Evolutionary conservation across 371 early-diverging fungal genomes (phyloP), one percentile per base, ranked within the genome.

Genomic region (Actinomortierella wolfii): DNA sequence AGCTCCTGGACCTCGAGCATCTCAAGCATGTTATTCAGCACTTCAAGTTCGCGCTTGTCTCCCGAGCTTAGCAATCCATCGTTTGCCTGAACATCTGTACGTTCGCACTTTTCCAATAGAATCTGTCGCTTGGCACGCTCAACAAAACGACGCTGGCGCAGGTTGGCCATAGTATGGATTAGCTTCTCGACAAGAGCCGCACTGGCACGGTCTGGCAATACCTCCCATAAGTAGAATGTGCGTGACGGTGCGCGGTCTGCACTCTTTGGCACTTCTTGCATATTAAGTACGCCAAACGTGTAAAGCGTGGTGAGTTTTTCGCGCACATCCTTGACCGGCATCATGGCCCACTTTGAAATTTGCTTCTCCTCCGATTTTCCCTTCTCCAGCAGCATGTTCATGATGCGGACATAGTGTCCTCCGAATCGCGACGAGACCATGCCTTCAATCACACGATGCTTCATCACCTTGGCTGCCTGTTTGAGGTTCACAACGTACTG

Each of bases 191-290:
- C 55, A 18, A 95, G 70, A 3, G 83, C 71, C 26, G 83, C 80
- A 45, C 84, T 83, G 51, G 88, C 85, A 51, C 84, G 80, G 9
- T 86, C 81, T 14, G 90, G 59, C 29, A 89, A 82, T 1, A 93
- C 89, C 61, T 85, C 89, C 88, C 91, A 94, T 25, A 97, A 81
- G 61, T 91, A 94, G 66, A 89, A 86, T 21, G 93, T 94, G 62
- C 93, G 83, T 21, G 89, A 83, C 1, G 96, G 93, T 5, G 94
- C 87, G 67, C 95, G 92, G 64, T 96, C 95, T 0, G 88, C 81
- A 0, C 93, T 85, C 68, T 88, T 88, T 26, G 96, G 95, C 28
- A 97, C 90, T 76, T 95, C 97, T 77, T 92, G 93, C 54, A 94
- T 81, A 56, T 90, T 89, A n/a, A 90, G 80, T 66, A 94, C 84